Conservation (phyloP, 805 yeast species). For the Clavispora phyllophila region DNA sequence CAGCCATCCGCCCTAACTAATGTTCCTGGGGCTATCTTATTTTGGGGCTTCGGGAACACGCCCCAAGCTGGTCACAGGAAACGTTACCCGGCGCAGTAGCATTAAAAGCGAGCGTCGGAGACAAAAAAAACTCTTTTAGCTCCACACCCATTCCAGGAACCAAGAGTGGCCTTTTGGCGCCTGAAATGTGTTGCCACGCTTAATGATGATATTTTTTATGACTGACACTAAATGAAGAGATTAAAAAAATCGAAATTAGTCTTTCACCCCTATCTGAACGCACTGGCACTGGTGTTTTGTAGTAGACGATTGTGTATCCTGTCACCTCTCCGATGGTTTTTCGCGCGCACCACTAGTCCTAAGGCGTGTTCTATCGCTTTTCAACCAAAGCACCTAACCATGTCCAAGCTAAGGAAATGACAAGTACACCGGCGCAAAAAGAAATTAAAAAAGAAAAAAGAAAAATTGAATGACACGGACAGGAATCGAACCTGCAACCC, state of each 20-base stretch:
- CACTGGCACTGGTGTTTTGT: conserved; percentile 4
- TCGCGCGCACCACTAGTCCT: too few relatives aligned
- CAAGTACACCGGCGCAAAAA: too few relatives aligned
- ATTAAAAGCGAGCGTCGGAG: neutral
- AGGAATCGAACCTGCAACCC: conserved; percentile 16
- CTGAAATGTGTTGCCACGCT: conserved; percentile 11
- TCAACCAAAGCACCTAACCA: too few relatives aligned
- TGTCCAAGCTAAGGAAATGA: too few relatives aligned
- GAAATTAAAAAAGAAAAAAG: too few relatives aligned
- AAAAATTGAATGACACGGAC: conserved; percentile 11
- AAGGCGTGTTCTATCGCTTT: too few relatives aligned
- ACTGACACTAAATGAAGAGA: conserved; percentile 15
- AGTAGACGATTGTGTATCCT: too few relatives aligned
- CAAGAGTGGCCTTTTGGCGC: conserved; percentile 14
- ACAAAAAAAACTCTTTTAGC: neutral
- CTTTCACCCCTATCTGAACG: conserved; percentile 24
- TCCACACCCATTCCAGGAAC: neutral
- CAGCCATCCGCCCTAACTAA: neutral
- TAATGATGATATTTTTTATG: conserved; percentile 15
- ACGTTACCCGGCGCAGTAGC: neutral
- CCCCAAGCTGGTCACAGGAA: neutral
- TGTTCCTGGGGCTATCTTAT: neutral
- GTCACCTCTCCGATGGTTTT: too few relatives aligned
- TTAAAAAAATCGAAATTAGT: conserved; percentile 16
- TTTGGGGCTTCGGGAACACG: neutral